These are phyloP conservation scores for Sophora flavescens DNA, from an alignment of 306 rosid genomes.

Conservation along the genomic window DNA sequence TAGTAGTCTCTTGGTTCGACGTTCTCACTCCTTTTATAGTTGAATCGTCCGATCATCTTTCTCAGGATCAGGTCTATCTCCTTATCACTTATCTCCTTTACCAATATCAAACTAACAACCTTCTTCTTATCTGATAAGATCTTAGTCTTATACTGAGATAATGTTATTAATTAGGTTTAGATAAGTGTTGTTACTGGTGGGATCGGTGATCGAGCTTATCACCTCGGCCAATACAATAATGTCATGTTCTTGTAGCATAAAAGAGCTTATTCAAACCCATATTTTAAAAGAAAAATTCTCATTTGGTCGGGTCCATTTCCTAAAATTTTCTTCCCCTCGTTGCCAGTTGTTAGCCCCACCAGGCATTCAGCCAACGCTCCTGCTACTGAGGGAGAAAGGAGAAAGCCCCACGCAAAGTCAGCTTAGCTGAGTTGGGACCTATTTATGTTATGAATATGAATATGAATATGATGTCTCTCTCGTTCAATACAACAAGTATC, in stretches of 20 bases:
- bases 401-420: constrained; percentile 56
- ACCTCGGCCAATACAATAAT: background rate
- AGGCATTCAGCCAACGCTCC: background rate
- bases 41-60: too few relatives aligned
- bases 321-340: constrained; percentile 10
- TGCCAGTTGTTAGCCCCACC: constrained; percentile 32
- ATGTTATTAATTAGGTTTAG: too few relatives aligned
- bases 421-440: constrained; percentile 7
- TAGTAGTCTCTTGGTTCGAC: too few relatives aligned
- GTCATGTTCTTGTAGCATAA: background rate
- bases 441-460: too few relatives aligned
- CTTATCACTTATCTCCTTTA: too few relatives aligned
- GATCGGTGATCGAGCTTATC: too few relatives aligned
- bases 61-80: too few relatives aligned
- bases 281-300: background rate
- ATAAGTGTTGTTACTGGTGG: too few relatives aligned
- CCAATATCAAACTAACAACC: too few relatives aligned
- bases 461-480: background rate
- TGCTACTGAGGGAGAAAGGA: background rate
- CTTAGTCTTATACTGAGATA: too few relatives aligned
- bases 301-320: constrained; percentile 16
- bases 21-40: too few relatives aligned
- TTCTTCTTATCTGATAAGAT: too few relatives aligned
- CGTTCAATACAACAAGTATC: background rate
- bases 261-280: constrained; percentile 14